A percentile compares a stretch with the other conserved stretches of the same genome.
These are phyloP conservation scores for Paramecium octaurelia DNA, from an alignment of 73 alveolate genomes.

Conservation along the genomic window DNA sequence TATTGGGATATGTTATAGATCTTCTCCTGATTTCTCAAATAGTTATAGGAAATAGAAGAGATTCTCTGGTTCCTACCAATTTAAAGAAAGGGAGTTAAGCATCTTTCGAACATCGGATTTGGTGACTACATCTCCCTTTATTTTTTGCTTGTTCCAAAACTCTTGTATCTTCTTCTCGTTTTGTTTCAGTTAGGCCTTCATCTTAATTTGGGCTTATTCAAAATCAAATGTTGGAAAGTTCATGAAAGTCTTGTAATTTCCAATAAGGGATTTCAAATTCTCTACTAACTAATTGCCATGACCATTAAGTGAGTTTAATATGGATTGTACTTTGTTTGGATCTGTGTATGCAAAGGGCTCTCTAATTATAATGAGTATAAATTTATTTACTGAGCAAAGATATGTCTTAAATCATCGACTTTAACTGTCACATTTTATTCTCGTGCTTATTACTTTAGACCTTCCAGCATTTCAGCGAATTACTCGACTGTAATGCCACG, in stretches of 20 bases:
- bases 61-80: constrained; percentile 14
- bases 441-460: constrained; percentile 10
- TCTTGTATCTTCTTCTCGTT: neutral
- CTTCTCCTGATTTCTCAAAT: constrained; percentile 44
- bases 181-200: neutral
- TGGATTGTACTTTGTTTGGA: neutral
- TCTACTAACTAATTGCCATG: neutral
- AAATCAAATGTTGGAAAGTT: constrained; percentile 38
- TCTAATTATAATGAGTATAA: neutral
- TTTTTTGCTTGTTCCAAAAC: neutral
- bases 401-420: constrained; percentile 14
- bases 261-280: neutral
- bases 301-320: neutral
- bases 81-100: neutral
- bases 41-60: neutral
- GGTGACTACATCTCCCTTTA: neutral
- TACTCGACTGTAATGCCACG: neutral
- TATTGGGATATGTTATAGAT: neutral
- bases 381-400: neutral
- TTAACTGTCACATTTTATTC: constrained; percentile 10
- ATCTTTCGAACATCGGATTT: neutral
- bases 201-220: neutral
- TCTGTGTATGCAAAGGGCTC: constrained; percentile 18
- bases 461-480: neutral
- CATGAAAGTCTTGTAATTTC: neutral